Conservation (phyloP, 1,284 basidiomycete species). For the Cutaneotrichosporon cutaneum region DNA sequence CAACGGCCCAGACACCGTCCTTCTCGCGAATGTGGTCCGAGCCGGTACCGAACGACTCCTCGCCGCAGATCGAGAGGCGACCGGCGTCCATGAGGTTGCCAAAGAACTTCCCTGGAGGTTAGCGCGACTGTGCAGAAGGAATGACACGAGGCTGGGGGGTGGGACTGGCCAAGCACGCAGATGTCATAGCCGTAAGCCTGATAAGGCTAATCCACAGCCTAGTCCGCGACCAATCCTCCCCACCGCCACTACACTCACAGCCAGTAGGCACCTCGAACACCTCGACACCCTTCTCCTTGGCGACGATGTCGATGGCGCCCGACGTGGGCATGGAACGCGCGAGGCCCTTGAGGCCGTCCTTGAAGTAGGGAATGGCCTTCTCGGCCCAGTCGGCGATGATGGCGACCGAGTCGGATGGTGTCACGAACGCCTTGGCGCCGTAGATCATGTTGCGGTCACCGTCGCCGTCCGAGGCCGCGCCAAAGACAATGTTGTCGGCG, state of each 20-base stretch:
- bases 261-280: conserved; percentile 96
- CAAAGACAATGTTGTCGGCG: conserved; percentile 80
- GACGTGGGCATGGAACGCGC: conserved; percentile 97
- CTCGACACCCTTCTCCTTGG: conserved; percentile 89
- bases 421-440: conserved; percentile 95
- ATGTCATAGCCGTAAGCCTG: neutral
- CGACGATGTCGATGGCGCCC: conserved; percentile 95
- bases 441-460: conserved; percentile 99
- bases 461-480: conserved; percentile 95
- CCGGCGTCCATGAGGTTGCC: conserved; percentile 99
- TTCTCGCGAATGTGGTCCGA: conserved; percentile 99
- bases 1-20: conserved; percentile 95
- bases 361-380: conserved; percentile 94
- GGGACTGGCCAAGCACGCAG: too few relatives aligned
- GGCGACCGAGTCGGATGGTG: conserved; percentile 93
- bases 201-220: neutral
- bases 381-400: conserved; percentile 97
- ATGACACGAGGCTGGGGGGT: too few relatives aligned
- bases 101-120: conserved; percentile 90
- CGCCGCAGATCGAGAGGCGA: conserved; percentile 93
- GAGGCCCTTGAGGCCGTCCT: conserved; percentile 86
- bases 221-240: too few relatives aligned
- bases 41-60: conserved; percentile 98
- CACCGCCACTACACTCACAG: conserved; percentile 51
- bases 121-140: neutral